Base-by-base conservation (phyloP, 2,329 filamentous ascomycete genomes). In the Gremmenia infestans region DNA sequence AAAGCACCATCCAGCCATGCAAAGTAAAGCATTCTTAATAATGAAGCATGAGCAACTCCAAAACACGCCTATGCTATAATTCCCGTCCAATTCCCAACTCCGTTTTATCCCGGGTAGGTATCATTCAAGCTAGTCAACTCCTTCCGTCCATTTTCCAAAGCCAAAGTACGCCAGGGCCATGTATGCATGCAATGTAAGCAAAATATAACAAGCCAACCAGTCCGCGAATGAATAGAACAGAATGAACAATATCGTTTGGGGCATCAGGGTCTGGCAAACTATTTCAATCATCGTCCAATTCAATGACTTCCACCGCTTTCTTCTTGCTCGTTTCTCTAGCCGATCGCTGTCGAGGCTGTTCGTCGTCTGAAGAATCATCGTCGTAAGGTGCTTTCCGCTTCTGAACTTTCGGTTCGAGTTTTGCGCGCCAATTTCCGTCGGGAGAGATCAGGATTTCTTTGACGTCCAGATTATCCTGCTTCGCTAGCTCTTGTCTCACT, bases 391-490 rank as follows among this genome's bases (percentile, higher is more conserved):
- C 58, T 51, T 62, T 52, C 22, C 15, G 60, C 55, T 46, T 61
- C 45, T 58, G 61, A 5, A 28, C 45, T n/a, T 57, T 62, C 17
- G 62, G 55, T 45, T 74, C 71, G 8, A 63, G 61, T 59, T 79
- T 81, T 3, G 80, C 71, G 50, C 74, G 76, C 89, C 89, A 94
- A 1, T 71, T 76, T 0, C 88, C 88, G 68, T 89, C 81, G 1
- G 78, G 72, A 17, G 80, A 74, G 1, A 92, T 79, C 5, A 81
- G 71, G 52, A 93, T 87, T 1, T 82, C 78, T 61, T 83, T 82
- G 0, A 76, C 78, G 22, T 75, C 71, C 32, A 85, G 67, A 39
- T 76, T 72, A 17, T 78, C 73, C 25, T 76, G 71, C 11, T 69
- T 63, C 43, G 75, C 74, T 11, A 95, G 74, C 48, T 78, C 70